Conservation (phyloP, 2,329 filamentous ascomycete species). For the Apiospora malaysiana region DNA sequence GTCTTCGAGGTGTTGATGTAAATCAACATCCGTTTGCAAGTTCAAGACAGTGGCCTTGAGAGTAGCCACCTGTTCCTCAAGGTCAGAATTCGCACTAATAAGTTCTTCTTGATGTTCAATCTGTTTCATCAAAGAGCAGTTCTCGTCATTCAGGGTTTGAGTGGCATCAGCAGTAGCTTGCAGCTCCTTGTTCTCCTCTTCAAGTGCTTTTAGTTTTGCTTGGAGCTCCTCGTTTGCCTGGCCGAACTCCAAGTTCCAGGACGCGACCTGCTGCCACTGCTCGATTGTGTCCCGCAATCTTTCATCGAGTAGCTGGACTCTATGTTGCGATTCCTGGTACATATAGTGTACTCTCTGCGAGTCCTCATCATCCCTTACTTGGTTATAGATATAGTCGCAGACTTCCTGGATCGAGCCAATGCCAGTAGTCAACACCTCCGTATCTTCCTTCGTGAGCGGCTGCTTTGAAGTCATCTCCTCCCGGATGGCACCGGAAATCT, state of each 20-base stretch:
- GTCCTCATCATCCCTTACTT: neutral
- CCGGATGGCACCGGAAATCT: neutral
- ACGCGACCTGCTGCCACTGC: constrained; percentile 1
- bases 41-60: neutral
- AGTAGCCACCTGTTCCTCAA: neutral
- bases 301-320: neutral
- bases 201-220: neutral
- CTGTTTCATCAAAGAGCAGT: neutral
- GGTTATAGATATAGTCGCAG: constrained; percentile 20
- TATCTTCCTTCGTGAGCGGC: neutral
- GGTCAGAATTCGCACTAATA: neutral
- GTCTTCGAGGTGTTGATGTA: neutral
- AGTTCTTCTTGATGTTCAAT: neutral
- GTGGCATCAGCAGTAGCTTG: neutral
- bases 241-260: constrained; percentile 6
- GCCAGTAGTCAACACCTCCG: neutral
- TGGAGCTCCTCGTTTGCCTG: constrained; percentile 3
- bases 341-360: neutral
- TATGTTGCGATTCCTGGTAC: constrained; percentile 12
- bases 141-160: neutral
- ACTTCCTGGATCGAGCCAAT: constrained; percentile 13
- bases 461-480: neutral
- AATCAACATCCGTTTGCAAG: neutral
- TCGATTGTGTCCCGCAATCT: neutral
- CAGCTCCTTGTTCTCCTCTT: constrained; percentile 4